Percentiles rank a stretch among this genome's conserved stretches.
Conservation (phyloP, 2,329 filamentous ascomycete species). For the Mollisia scopiformis region DNA sequence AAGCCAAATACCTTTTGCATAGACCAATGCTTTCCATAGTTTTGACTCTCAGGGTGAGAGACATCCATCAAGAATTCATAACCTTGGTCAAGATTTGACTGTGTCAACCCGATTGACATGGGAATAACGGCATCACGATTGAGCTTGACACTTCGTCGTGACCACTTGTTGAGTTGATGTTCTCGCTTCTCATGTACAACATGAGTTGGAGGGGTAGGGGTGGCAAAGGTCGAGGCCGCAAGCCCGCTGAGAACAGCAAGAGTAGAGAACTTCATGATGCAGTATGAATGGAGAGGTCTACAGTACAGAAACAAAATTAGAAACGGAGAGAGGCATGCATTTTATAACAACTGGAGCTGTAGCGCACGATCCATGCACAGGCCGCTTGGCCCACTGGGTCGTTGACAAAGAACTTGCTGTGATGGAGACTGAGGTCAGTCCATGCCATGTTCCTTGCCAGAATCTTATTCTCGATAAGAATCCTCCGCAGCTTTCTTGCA, state of each 20-base stretch:
- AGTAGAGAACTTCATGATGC: slow-evolving; percentile 22
- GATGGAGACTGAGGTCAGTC: neutral
- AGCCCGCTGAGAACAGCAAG: slow-evolving; percentile 12
- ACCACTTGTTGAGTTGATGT: slow-evolving; percentile 18
- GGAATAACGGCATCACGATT: slow-evolving; percentile 23
- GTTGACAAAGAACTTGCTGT: neutral
- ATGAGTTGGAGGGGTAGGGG: slow-evolving; percentile 20
- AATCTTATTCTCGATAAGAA: neutral
- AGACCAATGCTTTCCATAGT: slow-evolving; percentile 17
- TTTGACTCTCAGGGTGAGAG: slow-evolving; percentile 43
- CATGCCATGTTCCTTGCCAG: neutral
- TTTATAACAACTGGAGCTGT: neutral
- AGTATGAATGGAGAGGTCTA: neutral
- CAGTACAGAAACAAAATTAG: neutral
- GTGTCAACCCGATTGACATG: slow-evolving; percentile 43
- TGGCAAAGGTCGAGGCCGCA: slow-evolving; percentile 10
- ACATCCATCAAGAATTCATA: slow-evolving; percentile 47
- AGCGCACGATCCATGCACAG: neutral
- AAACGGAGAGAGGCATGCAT: neutral
- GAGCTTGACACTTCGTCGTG: slow-evolving; percentile 16
- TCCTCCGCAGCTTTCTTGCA: neutral
- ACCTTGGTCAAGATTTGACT: slow-evolving; percentile 47
- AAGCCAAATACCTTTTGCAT: slow-evolving; percentile 6
- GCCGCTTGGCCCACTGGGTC: neutral
- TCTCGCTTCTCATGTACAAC: slow-evolving; percentile 28